A percentile compares a stretch with the other conserved stretches of the same genome.
phyloP scores from a whole-genome alignment of 305 asterid species.

The Lippia alba region DNA sequence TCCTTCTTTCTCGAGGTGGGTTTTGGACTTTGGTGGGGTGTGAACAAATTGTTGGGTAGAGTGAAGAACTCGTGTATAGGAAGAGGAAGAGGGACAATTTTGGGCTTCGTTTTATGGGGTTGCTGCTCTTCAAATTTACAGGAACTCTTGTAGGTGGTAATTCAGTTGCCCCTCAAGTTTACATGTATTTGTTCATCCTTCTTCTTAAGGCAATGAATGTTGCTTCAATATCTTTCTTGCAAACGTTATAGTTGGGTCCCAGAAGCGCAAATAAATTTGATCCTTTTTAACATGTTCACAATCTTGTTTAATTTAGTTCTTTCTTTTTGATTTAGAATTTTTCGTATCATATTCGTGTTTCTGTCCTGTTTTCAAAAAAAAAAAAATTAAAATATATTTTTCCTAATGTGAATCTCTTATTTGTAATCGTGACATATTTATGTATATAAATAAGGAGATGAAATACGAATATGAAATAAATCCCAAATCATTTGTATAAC shows the following conservation, averaged over 20 bases:
- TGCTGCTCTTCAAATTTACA: neutral
- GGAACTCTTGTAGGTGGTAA: neutral
- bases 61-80: slow-evolving; percentile 27
- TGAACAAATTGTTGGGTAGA: neutral
- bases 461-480: too few relatives aligned
- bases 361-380: too few relatives aligned
- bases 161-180: neutral
- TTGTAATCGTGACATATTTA: too few relatives aligned
- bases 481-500: too few relatives aligned
- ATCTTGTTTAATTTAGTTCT: too few relatives aligned
- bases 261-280: too few relatives aligned
- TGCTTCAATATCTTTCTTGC: neutral
- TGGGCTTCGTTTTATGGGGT: slow-evolving; percentile 4
- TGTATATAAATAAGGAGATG: too few relatives aligned
- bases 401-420: too few relatives aligned
- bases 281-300: too few relatives aligned
- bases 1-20: neutral
- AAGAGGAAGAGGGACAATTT: slow-evolving; percentile 17
- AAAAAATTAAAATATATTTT: too few relatives aligned
- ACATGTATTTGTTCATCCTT: neutral
- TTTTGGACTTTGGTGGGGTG: neutral
- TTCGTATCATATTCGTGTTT: too few relatives aligned
- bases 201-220: neutral
- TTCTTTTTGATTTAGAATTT: neutral
- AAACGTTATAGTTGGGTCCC: too few relatives aligned